Conservation (phyloP, 257 asterid genomes). For the Ilex aquifolium region DNA sequence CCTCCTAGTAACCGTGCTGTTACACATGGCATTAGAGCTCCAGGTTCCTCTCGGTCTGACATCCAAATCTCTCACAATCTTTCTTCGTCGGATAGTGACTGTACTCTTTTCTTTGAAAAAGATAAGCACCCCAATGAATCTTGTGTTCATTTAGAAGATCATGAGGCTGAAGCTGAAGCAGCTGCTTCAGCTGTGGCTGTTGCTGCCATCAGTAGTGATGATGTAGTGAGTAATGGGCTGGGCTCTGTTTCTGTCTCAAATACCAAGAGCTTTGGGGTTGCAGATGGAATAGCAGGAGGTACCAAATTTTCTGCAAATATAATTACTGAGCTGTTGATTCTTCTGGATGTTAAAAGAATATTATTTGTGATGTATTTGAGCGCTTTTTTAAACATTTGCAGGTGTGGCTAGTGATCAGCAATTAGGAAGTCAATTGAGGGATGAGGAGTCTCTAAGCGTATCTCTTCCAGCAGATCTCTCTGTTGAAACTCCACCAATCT, state of each 20-base stretch:
- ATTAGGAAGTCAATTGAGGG: conserved; percentile 49
- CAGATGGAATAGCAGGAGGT: conserved; percentile 49
- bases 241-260: conserved; percentile 41
- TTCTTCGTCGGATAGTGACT: conserved; percentile 48
- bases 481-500: conserved; percentile 82
- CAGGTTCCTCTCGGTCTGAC: conserved; percentile 79
- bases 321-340: too few relatives aligned
- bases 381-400: conserved; percentile 15
- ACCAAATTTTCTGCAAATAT: neutral
- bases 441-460: conserved; percentile 69
- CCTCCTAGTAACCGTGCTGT: conserved; percentile 60
- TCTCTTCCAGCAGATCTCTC: conserved; percentile 99
- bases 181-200: conserved; percentile 95
- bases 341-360: too few relatives aligned
- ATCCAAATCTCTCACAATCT: conserved; percentile 50
- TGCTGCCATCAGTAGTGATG: conserved; percentile 87
- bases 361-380: neutral
- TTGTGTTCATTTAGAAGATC: conserved; percentile 53
- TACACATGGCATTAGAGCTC: conserved; percentile 67
- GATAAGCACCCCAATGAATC: conserved; percentile 54
- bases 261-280: conserved; percentile 37
- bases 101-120: conserved; percentile 51
- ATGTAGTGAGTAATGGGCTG: conserved; percentile 46
- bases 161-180: conserved; percentile 91
- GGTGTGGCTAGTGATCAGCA: conserved; percentile 51